Evolutionary conservation across 176 grass and related monocot genomes (phyloP), one percentile per base, ranked within the genome.

Genomic region (Cocos nucifera): DNA sequence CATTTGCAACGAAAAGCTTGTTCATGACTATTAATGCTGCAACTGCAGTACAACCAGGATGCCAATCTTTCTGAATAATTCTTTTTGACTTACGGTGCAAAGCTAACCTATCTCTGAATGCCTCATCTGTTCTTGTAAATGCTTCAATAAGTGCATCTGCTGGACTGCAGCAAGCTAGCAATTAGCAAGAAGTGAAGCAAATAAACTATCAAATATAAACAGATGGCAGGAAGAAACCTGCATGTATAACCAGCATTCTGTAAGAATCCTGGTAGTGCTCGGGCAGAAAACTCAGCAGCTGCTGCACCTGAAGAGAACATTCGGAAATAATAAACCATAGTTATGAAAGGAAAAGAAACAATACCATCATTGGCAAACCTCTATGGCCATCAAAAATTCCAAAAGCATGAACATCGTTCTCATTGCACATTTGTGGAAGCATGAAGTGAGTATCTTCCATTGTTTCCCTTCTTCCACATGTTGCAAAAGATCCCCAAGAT

Each of bases 401-500:
- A 69, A 97, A 97, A 32, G 83, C 79, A 78, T 88, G 74, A 22
- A 88, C 69, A 30, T 83, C 69, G 27, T 87, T 78, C 73, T 85
- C 65, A 73, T 82, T 61, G 3, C 66, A 80, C 81, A 97, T 69
- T 29, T 73, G 63, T 50, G 84, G 84, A 83, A 85, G 78, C 76
- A 97, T 76, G 77, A 97, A 97, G 77, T 97, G 87, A 49, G 78
- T 72, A 83, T 97, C 93, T 82, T 97, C 93, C 87, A 97, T 97
- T 62, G 78, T 88, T 66, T 91, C 93, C 66, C 93, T 85, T 73
- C 76, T 83, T 3, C 93, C 87, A 10, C 93, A 78, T 61, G 87
- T 91, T 76, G 84, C 83, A 71, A 91, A 97, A 49, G 87, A 97
- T 10, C 87, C 93, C 93, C 93, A 97, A 64, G 78, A 91, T 75